Base-by-base conservation (phyloP, 352 stramenopile species). In the Globisporangium abappressorium region DNA sequence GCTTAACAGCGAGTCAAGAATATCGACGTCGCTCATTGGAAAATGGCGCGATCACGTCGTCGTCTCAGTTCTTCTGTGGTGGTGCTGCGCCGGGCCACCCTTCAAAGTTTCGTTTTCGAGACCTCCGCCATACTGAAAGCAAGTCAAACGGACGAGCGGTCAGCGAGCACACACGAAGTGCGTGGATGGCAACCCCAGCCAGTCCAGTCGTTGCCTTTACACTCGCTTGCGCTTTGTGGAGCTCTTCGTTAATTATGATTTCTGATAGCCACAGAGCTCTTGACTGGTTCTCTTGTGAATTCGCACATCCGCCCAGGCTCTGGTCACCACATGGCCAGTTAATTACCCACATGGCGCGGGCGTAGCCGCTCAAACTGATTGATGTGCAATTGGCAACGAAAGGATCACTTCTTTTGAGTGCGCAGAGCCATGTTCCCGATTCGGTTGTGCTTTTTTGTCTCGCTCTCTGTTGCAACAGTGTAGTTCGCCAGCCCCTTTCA, bases 311-410 rank as follows among this genome's bases (percentile, higher is more conserved):
- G 53, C 24, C 43, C 43, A 51, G 15, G 53, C 53, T 58, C 26
- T 58, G 53, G 12, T 33, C 53, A 36, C 26, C 24, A 36, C 53
- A 30, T 58, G 53, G 53, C 20, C 53, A 22, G 24, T 30, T 30
- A 28, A n/a, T 30, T 11, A 58, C 14, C 24, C 53, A 58, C 53
- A 58, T 58, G 53, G 24, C 24, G 51, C 11, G 11, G n/a, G 24
- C 47, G 47, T 55, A 55, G 47, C 22, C 49, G 49, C 24, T 58
- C 53, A 9, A 36, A 22, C 5, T 36, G 24, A 58, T 58, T 58
- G 53, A 38, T 58, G 53, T 58, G 53, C 53, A 58, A 58, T 33
- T 33, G 53, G 26, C 18, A 51, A 51, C 43, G 43, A 51, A 51
- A 51, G 43, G 6, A 51, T n/a, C 51, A 30, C 51, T 20, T 33